phyloP scores from a whole-genome alignment of 108 stramenopile species.

The Phaeodactylum tricornutum region DNA sequence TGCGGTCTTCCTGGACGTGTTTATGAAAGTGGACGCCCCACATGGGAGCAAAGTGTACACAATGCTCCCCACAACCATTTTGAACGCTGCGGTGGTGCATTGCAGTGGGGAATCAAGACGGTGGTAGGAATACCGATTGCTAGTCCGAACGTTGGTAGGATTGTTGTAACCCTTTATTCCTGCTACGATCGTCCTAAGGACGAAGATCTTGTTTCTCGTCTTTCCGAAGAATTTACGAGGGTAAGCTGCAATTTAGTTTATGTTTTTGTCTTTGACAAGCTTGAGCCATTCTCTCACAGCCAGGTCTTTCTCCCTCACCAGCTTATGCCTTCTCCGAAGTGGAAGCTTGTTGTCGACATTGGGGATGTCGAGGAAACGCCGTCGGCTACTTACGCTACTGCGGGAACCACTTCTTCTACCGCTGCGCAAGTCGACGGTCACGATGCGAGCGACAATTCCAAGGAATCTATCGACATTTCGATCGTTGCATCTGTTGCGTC shows the following conservation, averaged over 20 bases:
- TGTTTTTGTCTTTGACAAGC: not conserved
- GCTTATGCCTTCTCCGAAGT: constrained; percentile 74
- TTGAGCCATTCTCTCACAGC: not conserved
- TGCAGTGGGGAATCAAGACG: constrained; percentile 82
- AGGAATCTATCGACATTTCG: not conserved
- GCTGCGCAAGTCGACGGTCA: not conserved
- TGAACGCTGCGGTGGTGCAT: constrained; percentile 76
- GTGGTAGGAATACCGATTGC: constrained; percentile 73
- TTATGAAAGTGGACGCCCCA: constrained; percentile 38
- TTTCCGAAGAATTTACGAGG: constrained; percentile 64
- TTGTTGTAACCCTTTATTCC: constrained; percentile 76
- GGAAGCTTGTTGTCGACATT: constrained; percentile 84
- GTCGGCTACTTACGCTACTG: not conserved
- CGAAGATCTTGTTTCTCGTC: constrained; percentile 43
- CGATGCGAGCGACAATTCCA: not conserved
- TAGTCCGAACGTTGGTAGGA: constrained; percentile 74
- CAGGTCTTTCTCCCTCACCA: constrained; percentile 8
- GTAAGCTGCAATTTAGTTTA: constrained; percentile 14
- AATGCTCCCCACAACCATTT: constrained; percentile 63
- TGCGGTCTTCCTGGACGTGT: constrained; percentile 81
- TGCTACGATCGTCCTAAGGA: constrained; percentile 56
- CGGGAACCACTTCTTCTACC: too few species aligned
- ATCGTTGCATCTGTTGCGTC: not conserved
- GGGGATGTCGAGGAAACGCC: constrained; percentile 14
- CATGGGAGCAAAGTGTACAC: constrained; percentile 72